Base-by-base conservation (phyloP, 2,329 filamentous ascomycete species). In the Colletotrichum sp. region DNA sequence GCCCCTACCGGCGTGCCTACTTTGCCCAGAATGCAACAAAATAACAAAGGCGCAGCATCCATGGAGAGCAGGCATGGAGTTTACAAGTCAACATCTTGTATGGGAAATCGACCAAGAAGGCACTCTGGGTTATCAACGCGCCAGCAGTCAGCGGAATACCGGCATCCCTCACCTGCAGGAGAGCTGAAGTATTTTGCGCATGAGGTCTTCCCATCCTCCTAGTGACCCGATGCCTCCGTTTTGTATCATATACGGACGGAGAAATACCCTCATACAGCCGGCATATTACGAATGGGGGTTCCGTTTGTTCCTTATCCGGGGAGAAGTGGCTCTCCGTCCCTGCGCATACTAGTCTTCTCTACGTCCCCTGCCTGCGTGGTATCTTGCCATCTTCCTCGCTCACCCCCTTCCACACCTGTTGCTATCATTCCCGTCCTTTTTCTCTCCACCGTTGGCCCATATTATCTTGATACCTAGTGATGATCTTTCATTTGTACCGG, bases 1-100 rank as follows among this genome's bases (percentile, higher is more conserved):
- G 85, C 81, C 79, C 82, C 80, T 84, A 82, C 85, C 85, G 85
- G 83, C 78, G 78, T 85, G 82, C 80, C 82, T 81, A 82, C 83
- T 81, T 82, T 70, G 78, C 79, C 80, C 80, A 79, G 76, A 75
- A 80, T 77, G 75, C 78, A 74, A 78, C 78, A 81, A 13, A 52
- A 12, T 21, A 81, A 81, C 80, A 80, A 80, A 76, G 61, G 72
- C 48, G 77, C 77, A 78, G 79, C 66, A 52, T 67, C 69, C 73
- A 64, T 77, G 75, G 57, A 71, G 48, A 60, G 32, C 26, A 52
- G 26, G 32, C 26, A 65, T 32, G 67, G 48, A 28, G 24, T 34
- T 36, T 16, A 16, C 24, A 67, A 43, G 24, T 26, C 32, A 69
- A 43, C 21, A 36, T 28, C 67, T 30, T 12, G 34, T 36, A 63